Percentiles rank a stretch among this genome's conserved stretches.
Evolutionary conservation across 2,329 filamentous ascomycete genomes (phyloP).

Genomic region (Venturia pyrina): DNA sequence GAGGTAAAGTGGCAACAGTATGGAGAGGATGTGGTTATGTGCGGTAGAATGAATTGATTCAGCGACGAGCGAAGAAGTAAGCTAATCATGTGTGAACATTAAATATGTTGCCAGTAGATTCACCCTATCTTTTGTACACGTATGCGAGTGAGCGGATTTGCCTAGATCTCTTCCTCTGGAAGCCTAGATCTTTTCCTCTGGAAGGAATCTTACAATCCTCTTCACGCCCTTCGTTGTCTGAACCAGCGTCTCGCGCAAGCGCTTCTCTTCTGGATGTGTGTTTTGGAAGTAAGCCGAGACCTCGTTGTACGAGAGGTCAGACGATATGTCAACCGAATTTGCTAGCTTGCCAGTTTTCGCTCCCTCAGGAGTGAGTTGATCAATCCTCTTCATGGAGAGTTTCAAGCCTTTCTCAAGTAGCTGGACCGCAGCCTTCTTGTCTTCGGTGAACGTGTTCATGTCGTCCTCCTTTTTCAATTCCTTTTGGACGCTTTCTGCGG

Average conservation of each 20-base stretch:
- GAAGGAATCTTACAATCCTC: conserved; percentile 1
- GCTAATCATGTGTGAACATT: neutral
- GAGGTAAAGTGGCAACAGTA: conserved; percentile 62
- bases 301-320: neutral
- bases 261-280: neutral
- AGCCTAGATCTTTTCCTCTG: neutral
- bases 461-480: neutral
- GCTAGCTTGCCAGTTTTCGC: neutral
- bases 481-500: neutral
- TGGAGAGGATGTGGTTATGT: conserved; percentile 69
- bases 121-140: neutral
- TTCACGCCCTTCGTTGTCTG: conserved; percentile 3
- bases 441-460: neutral
- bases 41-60: conserved; percentile 35
- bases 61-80: neutral
- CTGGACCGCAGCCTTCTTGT: neutral
- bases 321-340: neutral
- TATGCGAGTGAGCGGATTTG: neutral
- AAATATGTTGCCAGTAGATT: neutral
- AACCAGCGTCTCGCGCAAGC: neutral
- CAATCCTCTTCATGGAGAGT: conserved; percentile 1
- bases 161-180: neutral
- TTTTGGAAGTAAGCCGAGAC: neutral
- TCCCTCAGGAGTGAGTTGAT: neutral
- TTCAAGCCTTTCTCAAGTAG: conserved; percentile 1